Evolutionary conservation across 352 stramenopile genomes (phyloP), one percentile per base, ranked within the genome.

Genomic region (Phytophthora cryptogea): DNA sequence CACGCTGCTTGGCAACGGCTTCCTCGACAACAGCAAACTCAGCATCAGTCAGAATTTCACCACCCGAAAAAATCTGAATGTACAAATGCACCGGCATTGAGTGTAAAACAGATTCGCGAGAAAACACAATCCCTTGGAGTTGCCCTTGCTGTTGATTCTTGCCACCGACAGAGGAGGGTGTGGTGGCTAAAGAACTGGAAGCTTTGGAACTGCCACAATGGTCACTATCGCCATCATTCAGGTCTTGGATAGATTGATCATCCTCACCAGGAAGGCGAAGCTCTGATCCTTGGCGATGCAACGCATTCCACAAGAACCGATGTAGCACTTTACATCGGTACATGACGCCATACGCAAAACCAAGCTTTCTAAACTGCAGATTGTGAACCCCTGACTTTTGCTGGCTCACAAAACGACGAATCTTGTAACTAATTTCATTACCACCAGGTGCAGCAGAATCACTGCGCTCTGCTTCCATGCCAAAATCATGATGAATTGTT

Each of bases 291-390:
- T 77, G 66, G 6, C 78, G 45, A 52, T 91, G 72, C 17, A 91
- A 72, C 58, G 81, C 86, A 23, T 41, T 70, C 81, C 81, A 93
- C 23, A 93, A 58, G 59, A 88, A 91, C 39, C 67, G 63, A 65
- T 93, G 84, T n/a, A 93, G 74, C 46, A 74, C 60, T 74, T 90
- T 91, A 57, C 84, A 91, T 42, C 84, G 82, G 65, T 82, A 93
- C 81, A 93, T 93, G 26, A 91, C 81, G 7, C 84, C 84, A 32
- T 91, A 91, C 7, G 81, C 84, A 55, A 93, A 91, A 0, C 84
- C 84, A 11, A 93, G 76, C 27, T 84, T 87, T 33, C 76, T 71
- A 52, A 88, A 93, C 68, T 93, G 84, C 8, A 84, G 70, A 3
- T 64, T 79, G 51, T 92, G 83, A 5, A 78, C 51, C 16, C 72